Evolutionary conservation across 1,139 yeast species (phyloP).

Genomic region (Spathaspora sp.): DNA sequence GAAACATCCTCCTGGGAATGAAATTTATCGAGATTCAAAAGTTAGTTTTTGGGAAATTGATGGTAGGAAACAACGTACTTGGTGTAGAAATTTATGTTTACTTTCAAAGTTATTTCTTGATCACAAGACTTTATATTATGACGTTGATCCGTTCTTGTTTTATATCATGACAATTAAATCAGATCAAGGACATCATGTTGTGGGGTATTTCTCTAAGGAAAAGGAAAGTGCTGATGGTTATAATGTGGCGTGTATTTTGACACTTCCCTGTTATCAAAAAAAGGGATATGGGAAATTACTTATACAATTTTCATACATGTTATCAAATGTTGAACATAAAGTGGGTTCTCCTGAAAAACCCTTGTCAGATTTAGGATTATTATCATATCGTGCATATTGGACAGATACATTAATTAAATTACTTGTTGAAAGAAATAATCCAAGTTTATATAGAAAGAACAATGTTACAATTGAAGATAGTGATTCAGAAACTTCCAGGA

Average conservation of each 20-base stretch:
- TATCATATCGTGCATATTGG: constrained; percentile 96
- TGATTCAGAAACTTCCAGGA: constrained; percentile 15
- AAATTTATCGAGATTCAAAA: constrained; percentile 83
- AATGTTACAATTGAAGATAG: constrained; percentile 33
- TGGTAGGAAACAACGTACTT: constrained; percentile 90
- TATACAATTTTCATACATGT: constrained; percentile 89
- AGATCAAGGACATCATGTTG: constrained; percentile 88
- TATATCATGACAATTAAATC: constrained; percentile 93
- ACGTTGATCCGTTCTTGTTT: constrained; percentile 94
- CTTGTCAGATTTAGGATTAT: constrained; percentile 85
- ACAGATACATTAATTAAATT: constrained; percentile 81
- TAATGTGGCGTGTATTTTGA: constrained; percentile 94
- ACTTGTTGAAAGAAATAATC: constrained; percentile 60
- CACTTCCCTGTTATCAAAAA: constrained; percentile 94
- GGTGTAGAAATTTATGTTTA: constrained; percentile 94
- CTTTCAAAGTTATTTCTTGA: constrained; percentile 86
- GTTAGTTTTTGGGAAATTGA: constrained; percentile 89
- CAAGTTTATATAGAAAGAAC: constrained; percentile 38
- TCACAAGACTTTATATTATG: constrained; percentile 93
- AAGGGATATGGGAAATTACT: constrained; percentile 90
- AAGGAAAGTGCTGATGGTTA: constrained; percentile 95
- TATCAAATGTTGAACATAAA: constrained; percentile 83
- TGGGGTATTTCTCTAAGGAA: constrained; percentile 95
- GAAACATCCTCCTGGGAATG: constrained; percentile 98
- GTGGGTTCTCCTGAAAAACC: constrained; percentile 98